Evolutionary conservation across 345 rosid genomes (phyloP), one percentile per base, ranked within the genome.

Genomic region (Eucalyptus pauciflora): DNA sequence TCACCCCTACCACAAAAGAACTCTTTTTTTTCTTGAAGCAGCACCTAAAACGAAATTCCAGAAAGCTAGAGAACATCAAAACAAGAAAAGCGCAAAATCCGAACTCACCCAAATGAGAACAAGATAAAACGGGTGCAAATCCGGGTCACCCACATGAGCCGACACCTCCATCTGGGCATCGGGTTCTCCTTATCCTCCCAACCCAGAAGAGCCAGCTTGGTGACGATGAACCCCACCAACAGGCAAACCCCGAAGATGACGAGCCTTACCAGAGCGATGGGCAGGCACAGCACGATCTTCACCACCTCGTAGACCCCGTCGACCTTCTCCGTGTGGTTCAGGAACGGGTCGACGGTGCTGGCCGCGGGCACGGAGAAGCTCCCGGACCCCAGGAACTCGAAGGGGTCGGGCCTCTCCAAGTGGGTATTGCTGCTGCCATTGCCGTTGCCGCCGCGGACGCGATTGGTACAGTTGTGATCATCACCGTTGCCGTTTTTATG

Each of bases 111-210:
- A 48, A 98, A 98, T 58, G 98, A 92, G 94, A 98, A 97, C 87
- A 98, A 96, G 89, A 98, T 98, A 54, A 92, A 92, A 60, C 99
- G 94, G 48, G 98, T 89, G 87, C 91, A 95, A 89, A 93, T 15
- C 91, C 99, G 94, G 89, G 99, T 98, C 88, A 98, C 49, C 98
- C 98, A 96, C 99, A 98, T 98, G 91, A 98, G 67, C 88, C 96
- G 87, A 29, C 91, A 95, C 88, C 99, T 93, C 99, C 99, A 98
- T 79, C 15, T 92, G 89, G 99, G 97, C 98, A 97, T 95, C 25
- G 99, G 97, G 27, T 95, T 94, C 64, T 95, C 95, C 93, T 89
- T 94, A 89, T 98, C 99, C 87, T 94, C 94, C 99, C 99, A 98
- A 4, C 99, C 97, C 41, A 58, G 67, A 25, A 98, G 94, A 2